Conservation (phyloP, 2,329 filamentous ascomycete genomes). For the Pseudogymnoascus destructans region DNA sequence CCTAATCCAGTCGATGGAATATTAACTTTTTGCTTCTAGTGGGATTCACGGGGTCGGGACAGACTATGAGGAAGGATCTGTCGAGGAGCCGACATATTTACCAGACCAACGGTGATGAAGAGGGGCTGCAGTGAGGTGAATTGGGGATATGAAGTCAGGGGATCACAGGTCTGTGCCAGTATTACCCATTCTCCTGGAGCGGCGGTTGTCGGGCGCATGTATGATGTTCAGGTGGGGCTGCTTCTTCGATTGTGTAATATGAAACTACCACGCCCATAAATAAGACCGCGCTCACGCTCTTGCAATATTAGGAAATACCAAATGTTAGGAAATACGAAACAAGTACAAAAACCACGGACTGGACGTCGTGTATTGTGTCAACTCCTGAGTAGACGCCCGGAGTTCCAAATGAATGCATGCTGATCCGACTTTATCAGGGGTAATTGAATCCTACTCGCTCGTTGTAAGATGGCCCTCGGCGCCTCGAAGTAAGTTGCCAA, state of each 20-base stretch:
- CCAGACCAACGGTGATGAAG: slow-evolving; percentile 61
- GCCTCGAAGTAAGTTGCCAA: neutral
- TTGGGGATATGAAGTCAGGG: neutral
- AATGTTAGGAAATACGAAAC: neutral
- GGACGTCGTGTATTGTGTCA: neutral
- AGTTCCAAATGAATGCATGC: neutral
- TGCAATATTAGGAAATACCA: neutral
- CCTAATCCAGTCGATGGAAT: neutral
- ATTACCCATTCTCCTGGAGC: neutral
- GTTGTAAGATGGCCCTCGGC: neutral
- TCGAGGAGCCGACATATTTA: slow-evolving; percentile 75
- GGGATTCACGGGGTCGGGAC: slow-evolving; percentile 89
- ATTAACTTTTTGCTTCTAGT: slow-evolving; percentile 40
- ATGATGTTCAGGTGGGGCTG: neutral
- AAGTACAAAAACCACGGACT: neutral
- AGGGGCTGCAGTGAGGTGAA: slow-evolving; percentile 25
- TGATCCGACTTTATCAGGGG: neutral
- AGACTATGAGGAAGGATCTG: slow-evolving; percentile 88
- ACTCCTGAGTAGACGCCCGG: neutral
- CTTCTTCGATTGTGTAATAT: slow-evolving; percentile 5
- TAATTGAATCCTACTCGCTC: neutral
- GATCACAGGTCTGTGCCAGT: neutral
- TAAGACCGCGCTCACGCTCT: slow-evolving; percentile 3
- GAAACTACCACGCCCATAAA: neutral
- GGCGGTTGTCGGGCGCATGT: neutral